These are phyloP conservation scores for Phlyctochytrium planicorne DNA, from an alignment of 192 early-diverging fungal genomes.

Conservation along the genomic window DNA sequence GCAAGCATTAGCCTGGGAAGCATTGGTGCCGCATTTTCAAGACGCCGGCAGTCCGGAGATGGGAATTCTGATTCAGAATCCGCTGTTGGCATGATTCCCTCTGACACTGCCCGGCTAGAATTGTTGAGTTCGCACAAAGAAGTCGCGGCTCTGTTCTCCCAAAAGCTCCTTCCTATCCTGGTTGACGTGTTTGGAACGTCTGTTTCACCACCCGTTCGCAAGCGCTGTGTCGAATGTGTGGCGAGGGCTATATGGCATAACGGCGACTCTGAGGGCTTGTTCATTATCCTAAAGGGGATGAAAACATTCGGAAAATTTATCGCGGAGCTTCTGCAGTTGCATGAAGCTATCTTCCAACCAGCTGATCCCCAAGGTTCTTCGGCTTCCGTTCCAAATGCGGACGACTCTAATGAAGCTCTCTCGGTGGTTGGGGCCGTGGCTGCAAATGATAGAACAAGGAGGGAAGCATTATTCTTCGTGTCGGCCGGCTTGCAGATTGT, in stretches of 20 bases:
- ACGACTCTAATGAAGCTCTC: no score
- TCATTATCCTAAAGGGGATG: constrained; percentile 42
- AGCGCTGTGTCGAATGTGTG: constrained; percentile 50
- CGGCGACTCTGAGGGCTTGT: constrained; percentile 43
- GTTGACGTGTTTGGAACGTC: constrained; percentile 71
- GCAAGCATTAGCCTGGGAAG: constrained; percentile 6
- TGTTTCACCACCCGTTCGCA: constrained; percentile 62
- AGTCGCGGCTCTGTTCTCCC: no score
- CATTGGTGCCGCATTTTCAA: no score
- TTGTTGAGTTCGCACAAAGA: no score
- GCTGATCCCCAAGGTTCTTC: not conserved
- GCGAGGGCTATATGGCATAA: constrained; percentile 51
- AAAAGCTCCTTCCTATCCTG: constrained; percentile 64
- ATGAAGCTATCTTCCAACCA: constrained; percentile 25
- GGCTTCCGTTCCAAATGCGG: not conserved
- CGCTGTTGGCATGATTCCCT: no score
- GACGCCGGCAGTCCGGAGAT: no score
- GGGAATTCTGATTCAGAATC: no score
- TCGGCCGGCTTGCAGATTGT: constrained; percentile 62
- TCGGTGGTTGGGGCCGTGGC: no score
- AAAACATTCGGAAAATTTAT: constrained; percentile 52
- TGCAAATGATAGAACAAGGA: not conserved
- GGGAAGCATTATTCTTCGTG: constrained; percentile 43
- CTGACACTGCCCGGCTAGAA: no score
- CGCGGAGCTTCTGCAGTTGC: constrained; percentile 39